A percentile compares a stretch with the other conserved stretches of the same genome.
These are phyloP conservation scores for Basipetospora sp. DNA, from an alignment of 2,329 filamentous ascomycete genomes.

Conservation along the genomic window DNA sequence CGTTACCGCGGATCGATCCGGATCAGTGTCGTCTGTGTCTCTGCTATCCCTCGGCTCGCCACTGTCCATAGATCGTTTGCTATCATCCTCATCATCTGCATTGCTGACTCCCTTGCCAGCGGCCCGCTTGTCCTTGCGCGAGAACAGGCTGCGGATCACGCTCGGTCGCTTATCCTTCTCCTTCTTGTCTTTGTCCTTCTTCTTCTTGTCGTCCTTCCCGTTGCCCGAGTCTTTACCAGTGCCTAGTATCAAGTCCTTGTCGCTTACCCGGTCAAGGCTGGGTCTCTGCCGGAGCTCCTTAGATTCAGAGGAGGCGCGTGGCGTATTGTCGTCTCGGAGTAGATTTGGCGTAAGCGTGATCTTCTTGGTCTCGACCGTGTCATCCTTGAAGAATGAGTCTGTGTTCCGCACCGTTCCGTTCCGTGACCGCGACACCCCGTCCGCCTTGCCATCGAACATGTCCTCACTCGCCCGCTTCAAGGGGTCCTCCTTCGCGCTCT, in stretches of 20 bases:
- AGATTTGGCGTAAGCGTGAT: slow-evolving; percentile 91
- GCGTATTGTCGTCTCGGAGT: slow-evolving; percentile 60
- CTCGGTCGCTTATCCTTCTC: slow-evolving; percentile 54
- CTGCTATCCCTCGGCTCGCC: slow-evolving; percentile 3
- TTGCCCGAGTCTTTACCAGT: slow-evolving; percentile 26
- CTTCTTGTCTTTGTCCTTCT: slow-evolving; percentile 56
- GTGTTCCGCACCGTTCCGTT: slow-evolving; percentile 82
- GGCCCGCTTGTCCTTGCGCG: slow-evolving; percentile 46
- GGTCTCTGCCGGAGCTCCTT: slow-evolving; percentile 40
- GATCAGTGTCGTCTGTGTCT: slow-evolving; percentile 22
- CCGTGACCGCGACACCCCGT: slow-evolving; percentile 48
- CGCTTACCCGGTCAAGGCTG: slow-evolving; percentile 62
- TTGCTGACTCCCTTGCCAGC: slow-evolving; percentile 38
- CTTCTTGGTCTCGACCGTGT: slow-evolving; percentile 88
- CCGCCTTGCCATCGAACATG: slow-evolving; percentile 39
- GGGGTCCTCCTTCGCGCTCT: slow-evolving; percentile 6
- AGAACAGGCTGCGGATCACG: slow-evolving; percentile 46
- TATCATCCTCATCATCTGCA: slow-evolving; percentile 13
- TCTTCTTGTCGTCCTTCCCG: slow-evolving; percentile 60
- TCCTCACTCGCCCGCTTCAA: slow-evolving; percentile 47
- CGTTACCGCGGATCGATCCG: slow-evolving; percentile 57
- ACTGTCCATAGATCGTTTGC: slow-evolving; percentile 13
- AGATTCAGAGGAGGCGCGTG: slow-evolving; percentile 36
- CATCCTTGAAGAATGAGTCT: slow-evolving; percentile 95
- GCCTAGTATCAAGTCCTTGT: slow-evolving; percentile 25